phyloP scores from a whole-genome alignment of 306 rosid species.

The Nissolia schottii region DNA sequence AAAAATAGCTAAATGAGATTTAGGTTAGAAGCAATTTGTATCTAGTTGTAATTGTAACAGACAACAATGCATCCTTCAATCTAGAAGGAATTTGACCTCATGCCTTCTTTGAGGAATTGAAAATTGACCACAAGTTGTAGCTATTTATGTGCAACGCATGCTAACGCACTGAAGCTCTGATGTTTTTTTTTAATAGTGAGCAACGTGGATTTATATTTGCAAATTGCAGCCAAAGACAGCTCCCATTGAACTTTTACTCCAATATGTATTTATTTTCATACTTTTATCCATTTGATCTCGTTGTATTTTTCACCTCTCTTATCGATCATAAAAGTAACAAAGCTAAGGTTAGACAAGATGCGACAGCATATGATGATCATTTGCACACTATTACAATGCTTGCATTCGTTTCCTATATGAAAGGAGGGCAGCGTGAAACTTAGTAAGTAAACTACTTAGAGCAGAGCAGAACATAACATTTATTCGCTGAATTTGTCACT shows the following conservation, averaged over 20 bases:
- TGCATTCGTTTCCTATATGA: not conserved
- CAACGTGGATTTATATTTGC: not conserved
- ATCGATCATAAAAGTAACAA: not conserved
- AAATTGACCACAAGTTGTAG: too few relatives aligned
- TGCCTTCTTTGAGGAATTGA: not conserved
- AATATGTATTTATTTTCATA: too few relatives aligned
- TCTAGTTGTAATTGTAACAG: too few relatives aligned
- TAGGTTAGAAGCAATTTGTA: too few relatives aligned
- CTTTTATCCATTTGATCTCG: not conserved
- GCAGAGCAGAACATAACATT: not conserved
- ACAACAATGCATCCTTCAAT: not conserved
- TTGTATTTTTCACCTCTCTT: not conserved
- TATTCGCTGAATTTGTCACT: not conserved
- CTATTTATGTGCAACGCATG: not conserved
- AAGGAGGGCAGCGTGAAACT: not conserved
- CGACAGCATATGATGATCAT: not conserved
- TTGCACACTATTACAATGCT: not conserved
- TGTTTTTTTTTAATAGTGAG: not conserved
- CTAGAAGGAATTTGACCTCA: not conserved
- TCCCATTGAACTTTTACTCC: not conserved
- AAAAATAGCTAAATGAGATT: too few relatives aligned
- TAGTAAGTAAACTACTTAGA: not conserved
- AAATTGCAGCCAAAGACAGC: not conserved
- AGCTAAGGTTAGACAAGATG: not conserved
- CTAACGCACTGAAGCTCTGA: not conserved